Base-by-base conservation (phyloP, 1,284 basidiomycete species). In the Veloboletus limbatus region DNA sequence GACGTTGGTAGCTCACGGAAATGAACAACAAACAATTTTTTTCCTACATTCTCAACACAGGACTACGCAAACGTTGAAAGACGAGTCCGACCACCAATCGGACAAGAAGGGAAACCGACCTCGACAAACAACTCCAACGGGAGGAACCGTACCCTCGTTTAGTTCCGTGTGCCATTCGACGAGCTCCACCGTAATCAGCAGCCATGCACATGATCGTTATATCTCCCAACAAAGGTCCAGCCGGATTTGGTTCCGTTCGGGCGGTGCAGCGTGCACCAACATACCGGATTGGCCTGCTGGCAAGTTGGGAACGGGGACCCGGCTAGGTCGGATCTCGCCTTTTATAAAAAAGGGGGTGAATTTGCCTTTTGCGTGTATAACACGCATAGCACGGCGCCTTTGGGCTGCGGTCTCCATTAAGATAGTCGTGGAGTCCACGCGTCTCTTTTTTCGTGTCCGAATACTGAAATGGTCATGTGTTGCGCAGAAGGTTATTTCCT, bases 11-110 rank as follows among this genome's bases (percentile, higher is more conserved):
- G 51, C 39, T 36, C 44, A 37, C 61, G 58, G 58, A 59, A 64
- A 59, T 59, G 61, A 59, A 51, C 16, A 35, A 58, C n/a, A 45
- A 62, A 58, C 47, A 58, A 59, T 24, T 48, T 60, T 63, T 64
- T 59, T 57, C 38, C 24, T 34, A 25, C 40, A 40, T 49, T 38
- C 46, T 57, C 37, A 26, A 38, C 47, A 50, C 41, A 43, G 57
- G 58, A 40, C 48, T 53, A 48, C 36, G 42, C 48, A 60, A n/a
- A 41, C 43, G 27, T 39, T 56, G 33, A 13, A 38, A 18, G 45
- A 52, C 22, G 38, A 26, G 28, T 18, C 28, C 39, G 36, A 45
- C 37, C 40, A 47, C 42, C 30, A 56, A 57, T 57, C 50, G 43
- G 25, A 7, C 30, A 33, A 34, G 25, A 21, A 37, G 40, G 35